Evolutionary conservation across 2,329 filamentous ascomycete species (phyloP).

Genomic region (Ilyonectria sp.): DNA sequence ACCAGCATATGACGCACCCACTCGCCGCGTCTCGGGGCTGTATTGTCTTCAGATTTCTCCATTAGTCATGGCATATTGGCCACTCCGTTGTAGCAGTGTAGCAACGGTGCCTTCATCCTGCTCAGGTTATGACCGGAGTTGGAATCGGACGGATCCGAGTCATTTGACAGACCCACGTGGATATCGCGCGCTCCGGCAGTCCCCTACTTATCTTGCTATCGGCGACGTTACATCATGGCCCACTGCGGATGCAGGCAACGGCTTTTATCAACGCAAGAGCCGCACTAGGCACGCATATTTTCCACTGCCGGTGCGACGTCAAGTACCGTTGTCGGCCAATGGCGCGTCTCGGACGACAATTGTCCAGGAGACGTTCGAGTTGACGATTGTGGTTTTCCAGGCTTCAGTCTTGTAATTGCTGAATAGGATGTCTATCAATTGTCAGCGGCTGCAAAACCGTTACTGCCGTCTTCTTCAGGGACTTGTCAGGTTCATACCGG

Average conservation of each 20-base stretch:
- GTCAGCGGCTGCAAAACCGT: too few relatives aligned
- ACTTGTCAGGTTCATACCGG: too few relatives aligned
- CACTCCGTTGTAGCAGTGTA: not conserved
- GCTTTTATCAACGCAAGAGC: conserved; percentile 27
- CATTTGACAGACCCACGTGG: not conserved
- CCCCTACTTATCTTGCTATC: conserved; percentile 1
- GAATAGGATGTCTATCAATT: not conserved
- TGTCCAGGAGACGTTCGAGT: not conserved
- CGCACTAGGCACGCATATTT: conserved; percentile 21
- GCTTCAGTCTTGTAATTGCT: not conserved
- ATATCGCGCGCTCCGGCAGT: not conserved
- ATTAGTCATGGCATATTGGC: not conserved
- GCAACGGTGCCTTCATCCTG: not conserved
- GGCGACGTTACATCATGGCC: conserved; percentile 3
- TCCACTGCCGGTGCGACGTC: conserved; percentile 25
- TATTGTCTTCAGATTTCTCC: not conserved
- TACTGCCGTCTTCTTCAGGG: too few relatives aligned
- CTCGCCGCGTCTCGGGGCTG: not conserved
- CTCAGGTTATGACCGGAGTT: not conserved
- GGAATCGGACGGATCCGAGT: not conserved
- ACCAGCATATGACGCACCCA: not conserved
- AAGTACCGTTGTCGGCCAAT: not conserved
- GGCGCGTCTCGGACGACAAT: not conserved
- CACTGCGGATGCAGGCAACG: conserved; percentile 4
- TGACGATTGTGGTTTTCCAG: not conserved